Evolutionary conservation across 2,329 filamentous ascomycete species (phyloP), one percentile per base, ranked within the genome.

Genomic region (Daldinia sp.): DNA sequence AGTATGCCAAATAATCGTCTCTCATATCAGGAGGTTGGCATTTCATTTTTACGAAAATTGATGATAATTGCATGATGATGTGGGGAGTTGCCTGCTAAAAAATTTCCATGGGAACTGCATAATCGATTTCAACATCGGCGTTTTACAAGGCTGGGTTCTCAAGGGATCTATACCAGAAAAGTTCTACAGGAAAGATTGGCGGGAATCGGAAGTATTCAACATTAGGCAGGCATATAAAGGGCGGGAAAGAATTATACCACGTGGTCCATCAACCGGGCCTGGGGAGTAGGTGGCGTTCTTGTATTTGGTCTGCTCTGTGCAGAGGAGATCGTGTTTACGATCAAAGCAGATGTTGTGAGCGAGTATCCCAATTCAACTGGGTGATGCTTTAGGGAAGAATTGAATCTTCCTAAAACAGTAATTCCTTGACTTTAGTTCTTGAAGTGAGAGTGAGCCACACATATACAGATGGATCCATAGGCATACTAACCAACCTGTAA

Each of bases 1-100:
- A 97, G 87, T 90, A 96, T 83, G 78, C 87, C 79, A 88, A 90
- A 81, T 84, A 85, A 80, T 73, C 67, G 61, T 67, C 58, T 66
- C 21, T 23, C 60, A 10, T 37, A 27, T 43, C 15, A n/a, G 9
- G 54, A 52, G 49, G 39, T 37, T 45, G 35, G n/a, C 58, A 23
- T 37, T 32, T 50, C 17, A 43, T 65, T 57, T 63, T 61, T 53
- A 58, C 25, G 43, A 62, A 54, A 54, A 49, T 41, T 58, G 50
- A 55, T 53, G 59, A 66, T 58, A 49, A 59, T 63, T 66, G 63
- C 63, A 61, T 68, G 67, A 68, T 51, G 55, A 58, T 63, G 64
- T 56, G 62, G 64, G 64, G 57, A 63, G 56, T 72, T 65, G 64
- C 61, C 68, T 73, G 64, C 66, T 61, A 68, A 35, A 67, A 68